A percentile compares a stretch with the other conserved stretches of the same genome.
Evolutionary conservation across 805 yeast genomes (phyloP).

Genomic region (Teunomyces aglyptinius): DNA sequence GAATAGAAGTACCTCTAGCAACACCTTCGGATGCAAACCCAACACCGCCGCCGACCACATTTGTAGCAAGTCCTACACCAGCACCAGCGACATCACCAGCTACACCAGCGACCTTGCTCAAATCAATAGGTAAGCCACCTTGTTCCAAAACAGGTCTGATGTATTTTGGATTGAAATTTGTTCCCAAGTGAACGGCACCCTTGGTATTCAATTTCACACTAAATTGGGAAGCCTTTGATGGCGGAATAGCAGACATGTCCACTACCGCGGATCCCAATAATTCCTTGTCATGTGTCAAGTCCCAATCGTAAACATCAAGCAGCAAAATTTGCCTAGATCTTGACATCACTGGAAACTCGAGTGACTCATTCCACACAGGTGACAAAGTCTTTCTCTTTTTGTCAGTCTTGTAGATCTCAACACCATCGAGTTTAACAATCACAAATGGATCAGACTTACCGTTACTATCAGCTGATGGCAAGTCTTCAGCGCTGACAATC

Average conservation of each 20-base stretch:
- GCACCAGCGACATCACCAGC: conserved; percentile 22
- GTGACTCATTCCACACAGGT: conserved; percentile 75
- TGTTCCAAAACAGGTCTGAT: conserved; percentile 55
- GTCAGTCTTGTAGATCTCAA: conserved; percentile 55
- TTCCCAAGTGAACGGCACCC: conserved; percentile 56
- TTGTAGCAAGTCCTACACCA: conserved; percentile 16
- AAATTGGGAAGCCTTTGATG: conserved; percentile 45
- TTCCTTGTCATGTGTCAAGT: conserved; percentile 68
- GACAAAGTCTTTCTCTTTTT: conserved; percentile 63
- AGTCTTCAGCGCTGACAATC: conserved; percentile 52
- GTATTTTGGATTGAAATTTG: conserved; percentile 62
- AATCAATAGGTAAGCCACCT: conserved; percentile 40
- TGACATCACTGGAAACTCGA: conserved; percentile 59
- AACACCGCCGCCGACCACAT: conserved; percentile 23
- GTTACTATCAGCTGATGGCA: conserved; percentile 62
- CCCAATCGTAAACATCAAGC: conserved; percentile 70
- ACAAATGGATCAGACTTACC: conserved; percentile 78
- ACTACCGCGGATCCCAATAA: conserved; percentile 52
- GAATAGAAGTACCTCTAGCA: conserved; percentile 45
- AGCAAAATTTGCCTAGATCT: conserved; percentile 52
- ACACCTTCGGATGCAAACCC: conserved; percentile 46
- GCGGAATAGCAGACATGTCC: conserved; percentile 50
- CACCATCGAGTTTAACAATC: conserved; percentile 51
- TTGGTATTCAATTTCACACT: conserved; percentile 57
- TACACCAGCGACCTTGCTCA: conserved; percentile 28